Percentiles rank a stretch among this genome's conserved stretches.
Evolutionary conservation across 73 alveolate genomes (phyloP).

Genomic region (Tetrahymena elliotti): DNA sequence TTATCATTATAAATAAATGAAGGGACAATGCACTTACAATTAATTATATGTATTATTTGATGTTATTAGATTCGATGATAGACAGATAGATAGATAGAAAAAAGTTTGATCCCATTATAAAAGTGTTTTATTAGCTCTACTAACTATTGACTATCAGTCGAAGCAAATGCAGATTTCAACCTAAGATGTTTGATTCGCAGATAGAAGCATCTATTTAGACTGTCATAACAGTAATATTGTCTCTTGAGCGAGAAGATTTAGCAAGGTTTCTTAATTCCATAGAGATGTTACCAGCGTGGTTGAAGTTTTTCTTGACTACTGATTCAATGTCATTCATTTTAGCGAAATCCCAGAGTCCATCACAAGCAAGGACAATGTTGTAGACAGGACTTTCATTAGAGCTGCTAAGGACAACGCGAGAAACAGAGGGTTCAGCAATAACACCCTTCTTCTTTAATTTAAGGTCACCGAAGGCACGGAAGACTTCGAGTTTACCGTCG

Average conservation of each 20-base stretch:
- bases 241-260: background rate
- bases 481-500: slow-evolving; percentile 82
- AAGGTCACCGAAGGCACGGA: slow-evolving; percentile 96
- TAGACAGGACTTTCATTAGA: background rate
- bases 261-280: background rate
- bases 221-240: background rate
- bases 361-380: background rate
- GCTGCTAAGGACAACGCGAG: background rate
- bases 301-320: background rate
- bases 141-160: background rate
- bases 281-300: background rate
- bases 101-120: background rate
- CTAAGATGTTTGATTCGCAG: background rate
- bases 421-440: slow-evolving; percentile 48
- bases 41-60: background rate
- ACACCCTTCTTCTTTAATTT: slow-evolving; percentile 72
- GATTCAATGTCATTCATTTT: background rate
- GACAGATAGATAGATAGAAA: background rate
- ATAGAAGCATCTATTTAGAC: background rate
- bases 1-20: background rate
- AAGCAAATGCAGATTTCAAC: background rate
- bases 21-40: background rate
- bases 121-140: background rate
- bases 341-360: slow-evolving; percentile 1
- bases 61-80: background rate